phyloP scores from a whole-genome alignment of 2,329 filamentous ascomycete genomes.

The Madurella mycetomatis region DNA sequence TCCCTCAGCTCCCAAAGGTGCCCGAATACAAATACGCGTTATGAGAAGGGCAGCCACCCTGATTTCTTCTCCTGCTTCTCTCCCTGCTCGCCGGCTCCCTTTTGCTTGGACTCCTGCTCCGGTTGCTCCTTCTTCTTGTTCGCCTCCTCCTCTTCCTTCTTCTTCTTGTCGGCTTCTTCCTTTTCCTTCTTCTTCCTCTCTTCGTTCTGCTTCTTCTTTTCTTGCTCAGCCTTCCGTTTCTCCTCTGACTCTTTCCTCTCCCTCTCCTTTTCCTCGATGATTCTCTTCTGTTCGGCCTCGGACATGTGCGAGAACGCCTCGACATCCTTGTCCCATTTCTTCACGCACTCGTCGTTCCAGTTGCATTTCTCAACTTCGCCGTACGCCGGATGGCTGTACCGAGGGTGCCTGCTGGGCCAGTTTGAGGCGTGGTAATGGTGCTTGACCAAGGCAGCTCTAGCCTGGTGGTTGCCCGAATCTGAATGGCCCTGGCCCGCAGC shows the following conservation, averaged over 20 bases:
- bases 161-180: slow-evolving; percentile 19
- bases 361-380: slow-evolving; percentile 69
- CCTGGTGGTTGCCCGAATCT: slow-evolving; percentile 65
- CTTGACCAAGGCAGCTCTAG: slow-evolving; percentile 62
- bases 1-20: slow-evolving; percentile 10
- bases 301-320: slow-evolving; percentile 55
- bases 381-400: slow-evolving; percentile 64
- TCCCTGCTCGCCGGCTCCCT: slow-evolving; percentile 7
- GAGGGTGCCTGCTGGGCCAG: slow-evolving; percentile 63
- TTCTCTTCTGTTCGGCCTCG: slow-evolving; percentile 54
- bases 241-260: slow-evolving; percentile 29
- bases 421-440: slow-evolving; percentile 72
- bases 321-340: slow-evolving; percentile 61
- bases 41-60: slow-evolving; percentile 14
- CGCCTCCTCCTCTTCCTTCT: slow-evolving; percentile 22
- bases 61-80: slow-evolving; percentile 20
- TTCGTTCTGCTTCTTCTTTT: slow-evolving; percentile 25
- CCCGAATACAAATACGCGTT: slow-evolving; percentile 6
- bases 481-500: slow-evolving; percentile 70
- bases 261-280: slow-evolving; percentile 37
- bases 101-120: neutral
- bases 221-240: slow-evolving; percentile 25
- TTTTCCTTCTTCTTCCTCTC: slow-evolving; percentile 37
- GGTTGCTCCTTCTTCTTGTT: slow-evolving; percentile 16
- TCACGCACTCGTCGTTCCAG: slow-evolving; percentile 62